A percentile compares a stretch with the other conserved stretches of the same genome.
Evolutionary conservation across 345 rosid genomes (phyloP).

Genomic region (Murraya paniculata): DNA sequence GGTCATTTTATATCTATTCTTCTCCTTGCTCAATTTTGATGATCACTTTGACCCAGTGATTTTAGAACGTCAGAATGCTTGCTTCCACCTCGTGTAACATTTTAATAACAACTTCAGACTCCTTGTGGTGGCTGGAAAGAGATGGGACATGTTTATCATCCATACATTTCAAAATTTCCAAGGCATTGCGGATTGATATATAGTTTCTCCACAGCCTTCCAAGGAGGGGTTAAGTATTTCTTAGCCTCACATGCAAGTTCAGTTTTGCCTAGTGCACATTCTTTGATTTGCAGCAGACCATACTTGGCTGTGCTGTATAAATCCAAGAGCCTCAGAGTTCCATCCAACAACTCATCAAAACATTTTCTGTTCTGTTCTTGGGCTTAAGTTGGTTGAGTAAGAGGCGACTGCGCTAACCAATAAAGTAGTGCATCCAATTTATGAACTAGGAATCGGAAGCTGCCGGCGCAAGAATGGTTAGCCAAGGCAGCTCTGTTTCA

Average conservation of each 20-base stretch:
- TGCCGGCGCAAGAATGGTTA: not conserved
- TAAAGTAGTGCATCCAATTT: no score
- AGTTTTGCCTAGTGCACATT: conserved; percentile 11
- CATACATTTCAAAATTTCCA: not conserved
- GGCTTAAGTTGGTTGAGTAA: not conserved
- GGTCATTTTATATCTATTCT: conserved; percentile 28
- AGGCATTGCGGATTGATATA: no score
- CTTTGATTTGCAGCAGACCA: conserved; percentile 28
- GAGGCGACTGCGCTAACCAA: not conserved
- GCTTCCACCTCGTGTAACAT: conserved; percentile 35
- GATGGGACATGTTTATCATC: not conserved
- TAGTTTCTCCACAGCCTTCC: no score
- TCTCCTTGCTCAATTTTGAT: conserved; percentile 20
- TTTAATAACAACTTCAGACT: not conserved
- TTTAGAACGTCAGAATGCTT: conserved; percentile 10
- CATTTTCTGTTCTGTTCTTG: not conserved
- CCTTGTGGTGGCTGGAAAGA: not conserved
- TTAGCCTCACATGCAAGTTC: conserved; percentile 16
- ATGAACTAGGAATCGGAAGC: not conserved
- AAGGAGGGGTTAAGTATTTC: conserved; percentile 26
- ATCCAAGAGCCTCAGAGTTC: conserved; percentile 29
- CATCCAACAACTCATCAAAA: not conserved
- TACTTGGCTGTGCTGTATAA: conserved; percentile 28
- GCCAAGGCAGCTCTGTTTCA: not conserved
- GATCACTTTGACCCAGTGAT: conserved; percentile 31